A percentile compares a stretch with the other conserved stretches of the same genome.
Evolutionary conservation across 225 moss, liverwort and hornwort species (phyloP).

Genomic region (Asterella californica): DNA sequence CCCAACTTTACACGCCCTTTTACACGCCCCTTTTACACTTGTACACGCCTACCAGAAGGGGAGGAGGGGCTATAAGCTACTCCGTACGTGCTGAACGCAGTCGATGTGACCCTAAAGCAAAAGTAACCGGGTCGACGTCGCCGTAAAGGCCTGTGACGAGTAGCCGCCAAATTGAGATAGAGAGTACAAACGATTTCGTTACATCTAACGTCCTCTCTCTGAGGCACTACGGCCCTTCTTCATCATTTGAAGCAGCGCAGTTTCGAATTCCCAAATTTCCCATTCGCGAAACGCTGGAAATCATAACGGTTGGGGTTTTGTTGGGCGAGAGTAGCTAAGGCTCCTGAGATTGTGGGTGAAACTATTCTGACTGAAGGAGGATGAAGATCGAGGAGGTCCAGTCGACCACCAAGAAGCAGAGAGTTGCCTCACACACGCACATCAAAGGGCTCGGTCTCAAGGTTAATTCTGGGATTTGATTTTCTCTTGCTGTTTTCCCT

Average conservation of each 20-base stretch:
- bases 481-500: neutral
- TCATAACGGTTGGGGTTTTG: neutral
- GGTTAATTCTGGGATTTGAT: conserved; percentile 27
- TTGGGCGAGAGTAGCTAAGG: neutral
- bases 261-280: neutral
- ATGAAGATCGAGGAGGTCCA: conserved; percentile 99
- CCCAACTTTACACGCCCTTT: too few relatives aligned
- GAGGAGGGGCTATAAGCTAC: neutral
- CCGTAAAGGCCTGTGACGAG: neutral
- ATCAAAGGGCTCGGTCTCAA: conserved; percentile 92
- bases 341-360: neutral
- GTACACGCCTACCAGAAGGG: too few relatives aligned
- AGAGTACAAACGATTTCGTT: neutral
- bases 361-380: neutral
- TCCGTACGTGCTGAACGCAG: neutral
- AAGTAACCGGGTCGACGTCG: neutral
- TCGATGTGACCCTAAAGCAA: neutral
- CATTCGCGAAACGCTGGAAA: neutral
- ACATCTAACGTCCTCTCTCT: too few relatives aligned
- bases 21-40: too few relatives aligned
- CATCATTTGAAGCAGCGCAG: neutral
- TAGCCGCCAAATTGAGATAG: neutral
- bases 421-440: conserved; percentile 92
- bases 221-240: neutral
- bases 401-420: conserved; percentile 92